Percentiles rank a stretch among this genome's conserved stretches.
Conservation (phyloP, 2,329 filamentous ascomycete genomes). For the Falciphora oryzae region DNA sequence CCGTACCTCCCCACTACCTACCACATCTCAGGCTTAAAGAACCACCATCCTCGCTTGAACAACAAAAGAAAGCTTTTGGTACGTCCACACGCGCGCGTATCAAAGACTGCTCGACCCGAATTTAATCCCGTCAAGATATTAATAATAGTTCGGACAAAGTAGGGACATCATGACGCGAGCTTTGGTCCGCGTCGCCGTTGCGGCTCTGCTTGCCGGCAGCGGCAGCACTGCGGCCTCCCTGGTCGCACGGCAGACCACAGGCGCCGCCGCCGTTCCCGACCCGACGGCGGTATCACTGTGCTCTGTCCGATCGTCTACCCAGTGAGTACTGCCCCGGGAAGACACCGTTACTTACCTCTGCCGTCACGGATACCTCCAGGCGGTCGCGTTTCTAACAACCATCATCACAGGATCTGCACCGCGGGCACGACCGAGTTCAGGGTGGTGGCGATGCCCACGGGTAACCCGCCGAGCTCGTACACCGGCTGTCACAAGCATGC, state of each 20-base stretch:
- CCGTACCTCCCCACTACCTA: no score
- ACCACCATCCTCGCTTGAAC: no score
- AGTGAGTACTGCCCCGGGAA: not conserved
- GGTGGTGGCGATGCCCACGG: conserved; percentile 7
- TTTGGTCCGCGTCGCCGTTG: conserved; percentile 1
- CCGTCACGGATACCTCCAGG: not conserved
- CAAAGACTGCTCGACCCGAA: no score
- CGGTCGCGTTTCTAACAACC: not conserved
- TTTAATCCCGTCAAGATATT: no score
- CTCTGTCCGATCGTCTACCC: conserved; percentile 6
- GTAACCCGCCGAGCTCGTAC: conserved; percentile 20
- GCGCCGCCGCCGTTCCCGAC: not conserved
- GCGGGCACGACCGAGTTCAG: conserved; percentile 9
- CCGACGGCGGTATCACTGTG: conserved; percentile 8
- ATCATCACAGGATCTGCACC: conserved; percentile 4
- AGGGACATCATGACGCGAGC: conserved; percentile 2
- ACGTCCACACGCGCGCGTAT: no score
- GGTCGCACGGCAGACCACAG: conserved; percentile 6
- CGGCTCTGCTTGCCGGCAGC: conserved; percentile 1
- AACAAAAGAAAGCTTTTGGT: no score
- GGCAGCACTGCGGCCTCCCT: conserved; percentile 2
- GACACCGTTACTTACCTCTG: no score
- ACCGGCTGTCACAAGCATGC: conserved; percentile 46
- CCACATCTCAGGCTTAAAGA: no score
- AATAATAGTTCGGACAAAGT: not conserved